Evolutionary conservation across 768 basidiomycete genomes (phyloP).

Genomic region (Boletus huronensis): DNA sequence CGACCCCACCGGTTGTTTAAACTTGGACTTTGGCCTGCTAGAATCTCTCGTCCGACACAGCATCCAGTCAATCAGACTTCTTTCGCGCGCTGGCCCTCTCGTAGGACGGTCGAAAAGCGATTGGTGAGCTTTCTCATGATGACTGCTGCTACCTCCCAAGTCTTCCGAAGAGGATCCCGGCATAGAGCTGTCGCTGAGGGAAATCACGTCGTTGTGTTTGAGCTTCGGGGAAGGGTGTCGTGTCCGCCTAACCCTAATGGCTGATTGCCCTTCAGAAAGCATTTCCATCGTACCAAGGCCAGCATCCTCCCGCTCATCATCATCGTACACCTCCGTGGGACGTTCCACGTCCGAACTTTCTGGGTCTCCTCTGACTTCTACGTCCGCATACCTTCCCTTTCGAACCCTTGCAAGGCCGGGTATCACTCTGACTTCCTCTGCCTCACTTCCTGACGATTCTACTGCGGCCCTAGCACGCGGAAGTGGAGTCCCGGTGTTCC

Average conservation of each 20-base stretch:
- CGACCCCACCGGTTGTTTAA: constrained; percentile 10
- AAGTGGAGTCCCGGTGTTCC: constrained; percentile 4
- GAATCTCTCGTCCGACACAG: constrained; percentile 40
- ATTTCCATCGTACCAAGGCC: constrained; percentile 1
- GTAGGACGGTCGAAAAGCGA: constrained; percentile 29
- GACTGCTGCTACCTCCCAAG: constrained; percentile 18
- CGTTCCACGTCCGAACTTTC: constrained; percentile 51
- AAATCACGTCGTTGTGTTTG: constrained; percentile 18
- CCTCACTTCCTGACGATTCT: constrained; percentile 29
- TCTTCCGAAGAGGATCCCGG: constrained; percentile 11
- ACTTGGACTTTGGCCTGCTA: constrained; percentile 13
- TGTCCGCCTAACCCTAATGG: constrained; percentile 23
- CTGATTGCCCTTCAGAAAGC: constrained; percentile 14
- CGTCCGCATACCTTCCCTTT: constrained; percentile 31
- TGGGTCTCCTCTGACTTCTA: constrained; percentile 56
- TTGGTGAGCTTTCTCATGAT: constrained; percentile 33
- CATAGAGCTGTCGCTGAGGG: constrained; percentile 18
- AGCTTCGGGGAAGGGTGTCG: constrained; percentile 3
- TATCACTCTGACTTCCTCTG: constrained; percentile 38
- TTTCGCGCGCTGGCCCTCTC: constrained; percentile 32
- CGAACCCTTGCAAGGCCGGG: constrained; percentile 53
- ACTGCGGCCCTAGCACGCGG: constrained; percentile 6
- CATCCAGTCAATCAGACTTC: constrained; percentile 69
- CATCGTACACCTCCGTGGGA: neutral
- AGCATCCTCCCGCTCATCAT: neutral